Evolutionary conservation across 2,329 filamentous ascomycete species (phyloP).

Genomic region (Lachnellula arida): DNA sequence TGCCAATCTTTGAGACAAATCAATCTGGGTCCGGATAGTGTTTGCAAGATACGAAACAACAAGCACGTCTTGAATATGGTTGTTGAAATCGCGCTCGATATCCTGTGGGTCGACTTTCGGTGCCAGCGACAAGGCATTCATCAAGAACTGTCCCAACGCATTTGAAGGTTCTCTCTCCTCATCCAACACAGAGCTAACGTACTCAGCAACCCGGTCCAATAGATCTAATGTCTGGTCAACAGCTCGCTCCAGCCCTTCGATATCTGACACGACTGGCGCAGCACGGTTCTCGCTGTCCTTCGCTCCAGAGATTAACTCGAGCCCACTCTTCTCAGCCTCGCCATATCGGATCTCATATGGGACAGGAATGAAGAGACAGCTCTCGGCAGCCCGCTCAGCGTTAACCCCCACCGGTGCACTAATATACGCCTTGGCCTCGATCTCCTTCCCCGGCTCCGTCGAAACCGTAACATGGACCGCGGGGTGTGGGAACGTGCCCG

Average conservation of each 20-base stretch:
- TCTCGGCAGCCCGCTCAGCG: slow-evolving; percentile 89
- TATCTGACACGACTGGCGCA: slow-evolving; percentile 73
- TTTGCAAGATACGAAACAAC: slow-evolving; percentile 98
- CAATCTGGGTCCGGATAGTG: slow-evolving; percentile 98
- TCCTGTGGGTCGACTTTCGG: slow-evolving; percentile 89
- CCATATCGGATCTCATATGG: slow-evolving; percentile 90
- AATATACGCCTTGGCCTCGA: slow-evolving; percentile 92
- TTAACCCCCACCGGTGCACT: slow-evolving; percentile 92
- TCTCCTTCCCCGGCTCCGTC: slow-evolving; percentile 81
- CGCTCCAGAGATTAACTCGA: slow-evolving; percentile 80
- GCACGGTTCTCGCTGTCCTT: slow-evolving; percentile 73
- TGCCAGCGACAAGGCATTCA: slow-evolving; percentile 87
- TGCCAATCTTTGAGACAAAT: slow-evolving; percentile 90
- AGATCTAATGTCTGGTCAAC: slow-evolving; percentile 85
- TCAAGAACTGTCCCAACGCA: slow-evolving; percentile 87
- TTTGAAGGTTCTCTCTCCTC: slow-evolving; percentile 88
- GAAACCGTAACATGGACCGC: slow-evolving; percentile 94
- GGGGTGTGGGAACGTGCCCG: slow-evolving; percentile 96
- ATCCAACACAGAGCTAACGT: slow-evolving; percentile 89
- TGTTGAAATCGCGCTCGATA: slow-evolving; percentile 98
- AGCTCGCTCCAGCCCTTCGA: slow-evolving; percentile 81
- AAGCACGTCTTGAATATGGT: slow-evolving; percentile 97
- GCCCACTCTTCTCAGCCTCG: slow-evolving; percentile 69
- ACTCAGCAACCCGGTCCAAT: slow-evolving; percentile 85
- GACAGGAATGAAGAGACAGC: slow-evolving; percentile 95